Percentiles rank a stretch among this genome's conserved stretches.
These are phyloP conservation scores for Rostrohypoxylon terebratum DNA, from an alignment of 495 filamentous ascomycete genomes.

Conservation along the genomic window DNA sequence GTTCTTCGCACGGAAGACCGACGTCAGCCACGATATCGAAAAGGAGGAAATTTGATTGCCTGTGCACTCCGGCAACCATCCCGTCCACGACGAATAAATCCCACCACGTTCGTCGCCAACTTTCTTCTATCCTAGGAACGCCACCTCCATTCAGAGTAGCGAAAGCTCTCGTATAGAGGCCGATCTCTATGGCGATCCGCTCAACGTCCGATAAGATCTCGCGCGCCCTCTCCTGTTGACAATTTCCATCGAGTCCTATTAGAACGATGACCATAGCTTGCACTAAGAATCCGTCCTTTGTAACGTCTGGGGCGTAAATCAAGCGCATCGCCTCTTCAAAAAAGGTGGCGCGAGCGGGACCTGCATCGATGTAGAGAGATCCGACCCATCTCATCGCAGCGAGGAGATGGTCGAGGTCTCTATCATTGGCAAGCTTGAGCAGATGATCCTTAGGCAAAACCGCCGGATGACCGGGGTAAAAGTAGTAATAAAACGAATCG, in stretches of 20 bases:
- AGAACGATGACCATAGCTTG: conserved; percentile 83
- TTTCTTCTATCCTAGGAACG: conserved; percentile 70
- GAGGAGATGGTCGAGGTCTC: conserved; percentile 58
- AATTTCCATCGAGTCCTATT: conserved; percentile 80
- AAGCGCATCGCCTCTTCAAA: conserved; percentile 69
- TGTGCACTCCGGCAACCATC: conserved; percentile 68
- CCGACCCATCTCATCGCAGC: conserved; percentile 78
- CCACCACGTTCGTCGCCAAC: conserved; percentile 91
- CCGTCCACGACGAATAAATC: conserved; percentile 85
- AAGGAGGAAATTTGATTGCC: conserved; percentile 67
- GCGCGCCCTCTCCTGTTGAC: conserved; percentile 73
- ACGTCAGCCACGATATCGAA: conserved; percentile 68
- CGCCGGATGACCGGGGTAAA: conserved; percentile 77
- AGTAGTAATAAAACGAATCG: conserved; percentile 70
- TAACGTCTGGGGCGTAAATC: conserved; percentile 60
- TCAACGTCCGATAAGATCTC: conserved; percentile 75
- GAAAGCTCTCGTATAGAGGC: conserved; percentile 72
- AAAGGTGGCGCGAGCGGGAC: conserved; percentile 61
- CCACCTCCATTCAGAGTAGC: conserved; percentile 60
- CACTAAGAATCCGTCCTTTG: conserved; percentile 73
- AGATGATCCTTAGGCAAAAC: conserved; percentile 64
- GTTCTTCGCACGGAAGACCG: conserved; percentile 80
- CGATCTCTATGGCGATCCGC: conserved; percentile 77
- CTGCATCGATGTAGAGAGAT: conserved; percentile 68
- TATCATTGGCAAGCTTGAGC: conserved; percentile 58